Base-by-base conservation (phyloP, 257 asterid genomes). In the Salvia hispanica region DNA sequence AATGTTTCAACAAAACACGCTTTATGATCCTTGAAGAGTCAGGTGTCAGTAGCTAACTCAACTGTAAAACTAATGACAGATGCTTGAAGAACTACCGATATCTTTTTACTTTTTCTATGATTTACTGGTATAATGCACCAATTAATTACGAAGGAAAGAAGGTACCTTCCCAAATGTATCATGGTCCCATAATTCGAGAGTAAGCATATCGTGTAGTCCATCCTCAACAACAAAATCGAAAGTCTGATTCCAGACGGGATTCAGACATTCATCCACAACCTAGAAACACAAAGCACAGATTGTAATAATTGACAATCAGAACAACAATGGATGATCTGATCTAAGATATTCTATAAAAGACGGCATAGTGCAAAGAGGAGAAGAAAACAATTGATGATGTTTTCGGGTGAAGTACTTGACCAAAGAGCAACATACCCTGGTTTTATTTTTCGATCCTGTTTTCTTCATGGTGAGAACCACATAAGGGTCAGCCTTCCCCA, bases 401-500 rank as follows among this genome's bases (percentile, higher is more conserved):
- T 14, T 33, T 0, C 5, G 45, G 31, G 10, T 36, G 12, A 69
- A 31, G 45, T 55, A 44, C 36, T 47, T 31, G 50, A 51, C 31
- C 13, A 54, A 67, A 76, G 66, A 62, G 70, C 69, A 53, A 51
- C 78, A 62, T 78, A 94, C 99, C 90, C 99, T 81, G 37, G 96
- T 84, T 83, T 90, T 94, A 84, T 84, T 85, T 82, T 80, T 94
- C 0, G 84, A 70, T 74, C 77, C 93, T 3, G 90, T 75, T 79
- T 94, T 94, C 88, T 86, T 94, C 91, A 89, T 14, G 37, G 85
- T 74, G 42, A 94, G 80, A 66, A 84, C 93, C 69, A 91, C 96
- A 71, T 78, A 94, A 16, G 99, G 99, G 72, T 94, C 99, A 57
- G 99, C 95, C 81, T 94, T 91, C 52, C 99, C 99, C 89, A 91